phyloP scores from a whole-genome alignment of 306 rosid species.

The Medicago truncatula region DNA sequence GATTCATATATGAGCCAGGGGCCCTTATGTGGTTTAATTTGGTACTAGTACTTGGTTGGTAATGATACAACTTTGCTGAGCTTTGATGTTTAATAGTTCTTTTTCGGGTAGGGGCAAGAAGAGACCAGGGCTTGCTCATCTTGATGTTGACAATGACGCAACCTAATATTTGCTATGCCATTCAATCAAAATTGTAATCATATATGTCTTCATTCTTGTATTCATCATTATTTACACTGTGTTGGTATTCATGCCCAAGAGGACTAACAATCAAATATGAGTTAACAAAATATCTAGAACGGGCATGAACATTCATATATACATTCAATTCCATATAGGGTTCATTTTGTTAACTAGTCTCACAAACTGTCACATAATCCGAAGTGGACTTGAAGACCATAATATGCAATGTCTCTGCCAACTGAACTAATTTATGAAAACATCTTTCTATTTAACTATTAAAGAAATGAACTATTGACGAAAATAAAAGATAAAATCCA shows the following conservation, averaged over 20 bases:
- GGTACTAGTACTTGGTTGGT: too few species aligned
- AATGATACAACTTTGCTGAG: too few species aligned
- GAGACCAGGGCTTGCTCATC: background rate
- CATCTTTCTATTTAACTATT: too few species aligned
- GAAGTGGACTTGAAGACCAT: too few species aligned
- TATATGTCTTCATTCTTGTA: background rate
- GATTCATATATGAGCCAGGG: too few species aligned
- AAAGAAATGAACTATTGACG: too few species aligned
- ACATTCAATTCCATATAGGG: background rate
- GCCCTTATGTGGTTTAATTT: too few species aligned
- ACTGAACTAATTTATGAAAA: too few species aligned
- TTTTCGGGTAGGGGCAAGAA: background rate
- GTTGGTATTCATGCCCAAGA: conserved; percentile 34
- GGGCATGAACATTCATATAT: conserved; percentile 4
- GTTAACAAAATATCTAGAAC: conserved; percentile 1
- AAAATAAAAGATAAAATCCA: too few species aligned
- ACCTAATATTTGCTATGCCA: conserved; percentile 8
- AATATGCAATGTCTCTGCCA: too few species aligned
- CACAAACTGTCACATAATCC: too few species aligned
- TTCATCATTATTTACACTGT: background rate
- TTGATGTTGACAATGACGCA: conserved; percentile 30
- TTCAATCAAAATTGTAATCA: conserved; percentile 36
- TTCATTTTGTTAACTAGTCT: too few species aligned
- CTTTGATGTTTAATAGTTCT: background rate
- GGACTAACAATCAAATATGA: conserved; percentile 32